These are phyloP conservation scores for Saccharomyces hybrid DNA, from an alignment of 1,139 yeast species.

Conservation along the genomic window DNA sequence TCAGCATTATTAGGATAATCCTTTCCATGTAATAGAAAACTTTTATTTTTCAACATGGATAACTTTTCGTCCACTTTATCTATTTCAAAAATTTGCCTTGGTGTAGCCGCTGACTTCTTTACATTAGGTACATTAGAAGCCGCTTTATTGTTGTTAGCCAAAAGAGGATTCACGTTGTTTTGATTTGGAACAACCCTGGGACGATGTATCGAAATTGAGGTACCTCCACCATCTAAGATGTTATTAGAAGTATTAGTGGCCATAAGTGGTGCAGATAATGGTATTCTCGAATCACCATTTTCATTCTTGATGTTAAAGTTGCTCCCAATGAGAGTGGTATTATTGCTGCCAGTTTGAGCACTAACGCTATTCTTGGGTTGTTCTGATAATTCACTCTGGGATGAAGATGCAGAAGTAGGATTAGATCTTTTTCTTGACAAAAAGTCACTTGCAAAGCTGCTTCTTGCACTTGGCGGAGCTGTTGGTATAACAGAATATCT, in stretches of 20 bases:
- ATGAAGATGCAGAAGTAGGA: constrained; percentile 10
- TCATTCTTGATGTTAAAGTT: background rate
- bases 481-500: constrained; percentile 69
- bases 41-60: constrained; percentile 14
- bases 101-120: constrained; percentile 1
- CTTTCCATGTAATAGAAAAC: constrained; percentile 2
- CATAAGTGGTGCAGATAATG: background rate
- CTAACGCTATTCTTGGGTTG: background rate
- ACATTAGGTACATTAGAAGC: background rate
- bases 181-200: constrained; percentile 7
- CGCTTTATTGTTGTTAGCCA: constrained; percentile 5
- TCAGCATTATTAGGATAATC: background rate
- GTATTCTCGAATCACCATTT: background rate
- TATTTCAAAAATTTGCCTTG: constrained; percentile 22
- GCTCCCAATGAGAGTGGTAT: background rate
- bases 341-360: background rate
- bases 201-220: constrained; percentile 10
- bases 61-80: constrained; percentile 30
- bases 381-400: background rate
- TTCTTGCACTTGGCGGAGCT: constrained; percentile 40
- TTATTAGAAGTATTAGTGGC: background rate
- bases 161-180: constrained; percentile 7
- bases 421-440: constrained; percentile 13
- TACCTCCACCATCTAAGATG: constrained; percentile 13
- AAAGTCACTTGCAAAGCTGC: constrained; percentile 16